A percentile compares a stretch with the other conserved stretches of the same genome.
These are phyloP conservation scores for Cephalotrichum gorgonifer DNA, from an alignment of 2,329 filamentous ascomycete species.

Conservation along the genomic window DNA sequence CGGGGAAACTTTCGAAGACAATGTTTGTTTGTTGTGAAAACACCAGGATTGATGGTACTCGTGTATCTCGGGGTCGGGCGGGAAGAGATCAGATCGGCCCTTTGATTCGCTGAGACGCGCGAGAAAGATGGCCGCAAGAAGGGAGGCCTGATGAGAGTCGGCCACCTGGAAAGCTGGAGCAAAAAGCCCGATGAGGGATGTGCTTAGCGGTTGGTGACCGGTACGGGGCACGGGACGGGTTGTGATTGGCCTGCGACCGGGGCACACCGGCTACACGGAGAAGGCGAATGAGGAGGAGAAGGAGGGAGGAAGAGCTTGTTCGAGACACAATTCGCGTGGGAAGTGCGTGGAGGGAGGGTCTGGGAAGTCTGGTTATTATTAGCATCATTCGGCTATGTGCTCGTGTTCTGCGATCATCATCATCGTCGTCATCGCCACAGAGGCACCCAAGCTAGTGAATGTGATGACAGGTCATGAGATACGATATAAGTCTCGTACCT, in stretches of 20 bases:
- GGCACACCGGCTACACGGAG: too few species aligned
- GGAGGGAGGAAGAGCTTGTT: background rate
- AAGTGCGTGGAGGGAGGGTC: background rate
- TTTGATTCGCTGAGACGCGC: constrained; percentile 1
- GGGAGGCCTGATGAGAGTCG: background rate
- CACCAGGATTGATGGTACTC: background rate
- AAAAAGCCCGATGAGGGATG: background rate
- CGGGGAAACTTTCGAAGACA: background rate
- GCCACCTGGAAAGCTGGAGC: background rate
- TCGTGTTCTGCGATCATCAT: background rate
- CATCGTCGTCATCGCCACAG: too few species aligned
- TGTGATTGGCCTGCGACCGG: constrained; percentile 1
- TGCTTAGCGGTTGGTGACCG: background rate
- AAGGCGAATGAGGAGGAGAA: background rate
- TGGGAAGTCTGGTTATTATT: background rate
- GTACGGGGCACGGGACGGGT: background rate
- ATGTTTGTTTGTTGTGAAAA: constrained; percentile 6
- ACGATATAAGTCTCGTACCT: background rate
- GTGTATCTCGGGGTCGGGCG: background rate
- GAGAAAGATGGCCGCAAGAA: background rate
- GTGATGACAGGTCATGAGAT: background rate
- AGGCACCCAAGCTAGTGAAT: background rate
- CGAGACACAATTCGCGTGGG: background rate
- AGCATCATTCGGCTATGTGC: background rate
- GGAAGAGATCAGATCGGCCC: background rate